A percentile compares a stretch with the other conserved stretches of the same genome.
phyloP scores from a whole-genome alignment of 148 eudicot species.

The Chenopodium formosanum region DNA sequence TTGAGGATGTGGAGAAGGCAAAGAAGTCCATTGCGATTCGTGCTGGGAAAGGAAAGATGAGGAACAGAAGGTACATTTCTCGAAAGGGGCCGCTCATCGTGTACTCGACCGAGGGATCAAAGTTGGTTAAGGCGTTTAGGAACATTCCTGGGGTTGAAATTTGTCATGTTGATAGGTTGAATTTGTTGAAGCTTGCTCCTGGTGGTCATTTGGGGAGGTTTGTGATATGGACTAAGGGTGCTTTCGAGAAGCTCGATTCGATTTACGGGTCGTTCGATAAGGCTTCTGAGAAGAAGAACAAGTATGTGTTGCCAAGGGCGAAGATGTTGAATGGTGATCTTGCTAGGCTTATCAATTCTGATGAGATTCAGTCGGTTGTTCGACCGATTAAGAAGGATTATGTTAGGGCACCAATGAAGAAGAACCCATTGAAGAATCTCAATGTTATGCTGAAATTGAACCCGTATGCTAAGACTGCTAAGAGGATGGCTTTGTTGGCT shows the following conservation, averaged over 20 bases:
- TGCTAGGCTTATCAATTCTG: constrained; percentile 79
- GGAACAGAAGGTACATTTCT: constrained; percentile 66
- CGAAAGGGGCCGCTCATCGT: constrained; percentile 77
- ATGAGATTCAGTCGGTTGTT: constrained; percentile 83
- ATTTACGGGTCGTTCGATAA: constrained; percentile 77
- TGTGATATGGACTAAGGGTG: constrained; percentile 79
- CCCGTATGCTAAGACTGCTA: constrained; percentile 84
- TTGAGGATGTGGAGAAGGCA: constrained; percentile 68
- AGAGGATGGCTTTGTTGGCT: constrained; percentile 76
- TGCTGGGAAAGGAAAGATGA: constrained; percentile 82
- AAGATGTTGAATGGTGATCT: constrained; percentile 85
- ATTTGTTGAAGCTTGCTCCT: constrained; percentile 77
- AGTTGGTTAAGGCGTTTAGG: constrained; percentile 72
- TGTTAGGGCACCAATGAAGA: constrained; percentile 75
- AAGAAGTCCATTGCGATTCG: constrained; percentile 62
- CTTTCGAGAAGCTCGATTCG: constrained; percentile 73
- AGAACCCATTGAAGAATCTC: constrained; percentile 86
- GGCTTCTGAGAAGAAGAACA: constrained; percentile 68
- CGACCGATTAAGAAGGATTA: constrained; percentile 73
- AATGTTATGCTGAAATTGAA: constrained; percentile 75
- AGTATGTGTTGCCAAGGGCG: constrained; percentile 64
- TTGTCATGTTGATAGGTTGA: constrained; percentile 67
- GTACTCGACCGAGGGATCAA: constrained; percentile 69
- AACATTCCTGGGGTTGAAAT: constrained; percentile 77
- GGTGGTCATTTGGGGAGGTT: constrained; percentile 90